A percentile compares a stretch with the other conserved stretches of the same genome.
These are phyloP conservation scores for Betula pendula DNA, from an alignment of 306 rosid genomes.

Conservation along the genomic window DNA sequence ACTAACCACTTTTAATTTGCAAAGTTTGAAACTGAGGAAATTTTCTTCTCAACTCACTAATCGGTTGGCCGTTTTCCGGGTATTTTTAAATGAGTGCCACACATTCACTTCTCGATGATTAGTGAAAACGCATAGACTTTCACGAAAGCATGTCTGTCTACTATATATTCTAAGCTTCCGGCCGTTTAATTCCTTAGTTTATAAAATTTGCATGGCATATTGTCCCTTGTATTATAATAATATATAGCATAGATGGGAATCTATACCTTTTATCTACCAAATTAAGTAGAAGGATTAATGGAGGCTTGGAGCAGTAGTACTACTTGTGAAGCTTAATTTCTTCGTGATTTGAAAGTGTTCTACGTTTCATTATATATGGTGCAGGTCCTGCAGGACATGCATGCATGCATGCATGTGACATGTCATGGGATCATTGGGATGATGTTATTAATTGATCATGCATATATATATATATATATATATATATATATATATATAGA, in stretches of 20 bases:
- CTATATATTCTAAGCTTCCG: slow-evolving; percentile 25
- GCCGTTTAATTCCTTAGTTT: slow-evolving; percentile 1
- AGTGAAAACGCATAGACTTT: not conserved
- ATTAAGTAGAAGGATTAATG: not conserved
- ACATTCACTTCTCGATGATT: not conserved
- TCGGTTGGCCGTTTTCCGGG: no score
- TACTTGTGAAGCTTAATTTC: slow-evolving; percentile 8
- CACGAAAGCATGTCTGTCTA: slow-evolving; percentile 31
- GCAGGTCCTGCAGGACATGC: not conserved
- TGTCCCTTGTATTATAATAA: slow-evolving; percentile 11
- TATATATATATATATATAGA: no score
- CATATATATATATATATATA: no score
- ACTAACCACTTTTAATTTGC: no score
- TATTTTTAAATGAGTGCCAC: no score
- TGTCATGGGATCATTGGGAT: not conserved
- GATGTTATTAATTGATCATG: not conserved
- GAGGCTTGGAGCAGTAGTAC: slow-evolving; percentile 24
- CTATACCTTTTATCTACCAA: slow-evolving; percentile 37
- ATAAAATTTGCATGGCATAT: slow-evolving; percentile 27
- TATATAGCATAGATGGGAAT: slow-evolving; percentile 29
- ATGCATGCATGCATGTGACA: not conserved
- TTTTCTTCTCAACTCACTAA: not conserved
- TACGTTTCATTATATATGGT: no score
- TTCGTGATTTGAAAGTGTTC: slow-evolving; percentile 26
- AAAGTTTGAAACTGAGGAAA: no score